Evolutionary conservation across 768 basidiomycete genomes (phyloP), one percentile per base, ranked within the genome.

Genomic region (Flagelloscypha sp.): DNA sequence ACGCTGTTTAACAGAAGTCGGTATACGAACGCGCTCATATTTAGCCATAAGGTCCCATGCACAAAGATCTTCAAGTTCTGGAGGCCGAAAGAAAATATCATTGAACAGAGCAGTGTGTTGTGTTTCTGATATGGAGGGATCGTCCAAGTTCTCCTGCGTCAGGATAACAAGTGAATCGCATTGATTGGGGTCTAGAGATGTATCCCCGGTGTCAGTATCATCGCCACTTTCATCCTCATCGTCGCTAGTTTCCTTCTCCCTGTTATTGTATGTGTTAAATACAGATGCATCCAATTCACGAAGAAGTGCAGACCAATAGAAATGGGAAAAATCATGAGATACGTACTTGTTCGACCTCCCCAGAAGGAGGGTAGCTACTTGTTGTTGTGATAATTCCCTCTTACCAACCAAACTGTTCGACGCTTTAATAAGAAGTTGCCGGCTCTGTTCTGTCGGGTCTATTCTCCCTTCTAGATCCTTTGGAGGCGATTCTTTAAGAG

Each of bases 391-490:
- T 7, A 43, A 33, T 23, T 43, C 42, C 3, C 42, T 25, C 35
- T 43, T 43, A 1, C 24, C 40, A 22, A 38, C 31, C 5, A 37
- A 16, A 24, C 37, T 18, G 33, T 43, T 43, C 4, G 32, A 28
- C 12, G 42, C 15, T 27, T 43, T 39, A 16, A 43, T 22, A 27
- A 43, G 24, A 25, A 43, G 27, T 21, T 35, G 33, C 3, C 36
- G n/a, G n/a, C n/a, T n/a, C n/a, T n/a, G n/a, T n/a, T n/a, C n/a
- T n/a, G n/a, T n/a, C n/a, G n/a, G n/a, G n/a, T 43, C 41, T 5
- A 43, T 11, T 15, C 43, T 15, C 1, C 44, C 44, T 33, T 46
- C 41, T 24, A 19, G 15, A 34, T 40, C 39, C 37, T 18, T 31
- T n/a, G 41, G 44, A n/a, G 44, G 41, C 11, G 38, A 16, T 3